Conservation (phyloP, 306 rosid species). For the Delonix regia region DNA sequence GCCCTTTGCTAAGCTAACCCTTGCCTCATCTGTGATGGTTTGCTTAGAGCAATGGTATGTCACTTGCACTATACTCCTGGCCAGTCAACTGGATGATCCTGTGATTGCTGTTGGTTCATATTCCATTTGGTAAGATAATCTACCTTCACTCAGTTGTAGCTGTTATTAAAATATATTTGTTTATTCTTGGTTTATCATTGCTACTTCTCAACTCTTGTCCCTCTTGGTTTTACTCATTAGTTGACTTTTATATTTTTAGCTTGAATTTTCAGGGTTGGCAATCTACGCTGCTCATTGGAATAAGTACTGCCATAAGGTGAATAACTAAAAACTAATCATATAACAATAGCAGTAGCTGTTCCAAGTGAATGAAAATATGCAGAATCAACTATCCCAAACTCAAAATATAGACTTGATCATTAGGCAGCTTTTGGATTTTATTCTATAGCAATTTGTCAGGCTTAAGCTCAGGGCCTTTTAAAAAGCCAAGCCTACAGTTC, state of each 20-base stretch:
- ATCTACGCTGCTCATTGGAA: constrained; percentile 27
- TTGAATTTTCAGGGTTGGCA: constrained; percentile 31
- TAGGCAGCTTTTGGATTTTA: no score
- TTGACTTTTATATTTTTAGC: constrained; percentile 25
- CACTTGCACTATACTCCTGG: constrained; percentile 41
- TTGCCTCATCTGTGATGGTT: constrained; percentile 50
- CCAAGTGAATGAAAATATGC: not conserved
- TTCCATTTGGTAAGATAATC: constrained; percentile 54
- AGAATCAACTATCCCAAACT: not conserved
- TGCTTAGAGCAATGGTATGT: constrained; percentile 60
- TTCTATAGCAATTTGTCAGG: no score
- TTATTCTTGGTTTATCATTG: not conserved
- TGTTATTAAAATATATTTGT: no score
- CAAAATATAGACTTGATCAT: not conserved
- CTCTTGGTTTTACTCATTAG: not conserved
- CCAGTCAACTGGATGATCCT: constrained; percentile 49
- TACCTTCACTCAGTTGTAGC: not conserved
- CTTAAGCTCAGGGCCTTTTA: no score
- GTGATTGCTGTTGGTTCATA: constrained; percentile 57
- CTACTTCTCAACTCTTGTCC: not conserved
- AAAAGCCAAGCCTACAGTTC: no score
- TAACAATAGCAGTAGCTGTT: not conserved
- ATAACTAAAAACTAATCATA: not conserved
- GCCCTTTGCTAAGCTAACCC: constrained; percentile 62
- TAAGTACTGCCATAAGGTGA: constrained; percentile 37